Evolutionary conservation across 2,329 filamentous ascomycete genomes (phyloP).

Genomic region (Endoconidiophora polonica): DNA sequence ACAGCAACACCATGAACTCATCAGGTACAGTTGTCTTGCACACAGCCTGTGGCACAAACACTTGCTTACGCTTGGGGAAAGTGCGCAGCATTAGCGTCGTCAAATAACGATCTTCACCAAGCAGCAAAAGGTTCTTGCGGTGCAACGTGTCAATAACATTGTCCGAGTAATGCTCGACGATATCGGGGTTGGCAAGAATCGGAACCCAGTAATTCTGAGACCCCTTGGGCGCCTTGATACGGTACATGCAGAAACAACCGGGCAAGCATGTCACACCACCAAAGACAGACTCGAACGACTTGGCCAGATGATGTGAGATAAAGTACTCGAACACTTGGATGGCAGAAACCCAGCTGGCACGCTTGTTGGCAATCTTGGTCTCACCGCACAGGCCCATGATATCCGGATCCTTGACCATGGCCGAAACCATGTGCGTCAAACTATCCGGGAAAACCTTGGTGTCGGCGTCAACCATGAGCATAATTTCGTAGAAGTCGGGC

Average conservation of each 20-base stretch:
- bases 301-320: conserved; percentile 91
- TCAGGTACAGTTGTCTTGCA: conserved; percentile 98
- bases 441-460: conserved; percentile 98
- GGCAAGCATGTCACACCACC: conserved; percentile 97
- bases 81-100: conserved; percentile 97
- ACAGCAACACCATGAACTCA: conserved; percentile 77
- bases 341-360: conserved; percentile 82
- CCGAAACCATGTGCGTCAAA: conserved; percentile 94
- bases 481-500: conserved; percentile 92
- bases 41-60: conserved; percentile 94
- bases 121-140: conserved; percentile 84
- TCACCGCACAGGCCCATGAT: conserved; percentile 98
- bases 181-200: conserved; percentile 92
- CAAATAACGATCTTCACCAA: conserved; percentile 88
- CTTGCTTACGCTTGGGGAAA: conserved; percentile 96
- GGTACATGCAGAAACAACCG: conserved; percentile 99
- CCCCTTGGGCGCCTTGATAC: conserved; percentile 96
- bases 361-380: conserved; percentile 99
- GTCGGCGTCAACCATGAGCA: conserved; percentile 98
- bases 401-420: conserved; percentile 97
- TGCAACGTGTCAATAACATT: conserved; percentile 97
- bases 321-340: conserved; percentile 99
- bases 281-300: conserved; percentile 96
- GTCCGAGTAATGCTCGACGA: conserved; percentile 98
- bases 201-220: conserved; percentile 99